These are phyloP conservation scores for Phyllosticta citribraziliensis DNA, from an alignment of 2,329 filamentous ascomycete species.

Conservation along the genomic window DNA sequence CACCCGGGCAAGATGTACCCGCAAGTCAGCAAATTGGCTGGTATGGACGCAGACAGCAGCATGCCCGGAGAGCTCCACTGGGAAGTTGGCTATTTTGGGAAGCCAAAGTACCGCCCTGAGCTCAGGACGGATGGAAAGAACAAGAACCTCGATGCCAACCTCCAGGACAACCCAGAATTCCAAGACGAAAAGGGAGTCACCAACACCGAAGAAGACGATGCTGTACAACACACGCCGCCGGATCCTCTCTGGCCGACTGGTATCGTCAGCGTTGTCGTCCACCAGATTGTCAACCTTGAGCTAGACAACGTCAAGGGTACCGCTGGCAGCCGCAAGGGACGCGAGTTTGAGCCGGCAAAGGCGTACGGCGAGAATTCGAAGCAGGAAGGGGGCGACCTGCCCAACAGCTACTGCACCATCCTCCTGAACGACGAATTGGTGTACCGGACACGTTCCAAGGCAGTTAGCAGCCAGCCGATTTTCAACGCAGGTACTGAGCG, in stretches of 20 bases:
- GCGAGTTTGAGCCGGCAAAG: slow-evolving; percentile 82
- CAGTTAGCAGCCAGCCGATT: slow-evolving; percentile 86
- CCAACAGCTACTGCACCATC: slow-evolving; percentile 91
- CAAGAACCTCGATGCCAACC: slow-evolving; percentile 59
- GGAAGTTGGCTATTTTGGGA: slow-evolving; percentile 93
- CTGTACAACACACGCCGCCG: slow-evolving; percentile 79
- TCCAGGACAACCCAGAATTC: slow-evolving; percentile 64
- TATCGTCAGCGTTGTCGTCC: slow-evolving; percentile 73
- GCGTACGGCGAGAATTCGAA: slow-evolving; percentile 77
- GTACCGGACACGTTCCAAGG: slow-evolving; percentile 92
- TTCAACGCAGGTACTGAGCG: slow-evolving; percentile 94
- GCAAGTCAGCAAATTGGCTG: slow-evolving; percentile 71
- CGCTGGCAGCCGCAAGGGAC: slow-evolving; percentile 67
- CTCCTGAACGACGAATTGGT: slow-evolving; percentile 77
- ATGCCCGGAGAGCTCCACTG: slow-evolving; percentile 94
- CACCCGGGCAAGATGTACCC: slow-evolving; percentile 90
- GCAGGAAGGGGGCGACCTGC: slow-evolving; percentile 68
- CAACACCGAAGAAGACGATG: slow-evolving; percentile 66
- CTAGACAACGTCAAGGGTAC: slow-evolving; percentile 85
- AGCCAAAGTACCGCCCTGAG: slow-evolving; percentile 76
- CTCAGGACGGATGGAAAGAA: slow-evolving; percentile 83
- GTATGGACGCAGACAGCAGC: slow-evolving; percentile 69
- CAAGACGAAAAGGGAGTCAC: slow-evolving; percentile 81
- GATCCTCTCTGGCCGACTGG: slow-evolving; percentile 96
- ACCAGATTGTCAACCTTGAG: slow-evolving; percentile 92